These are phyloP conservation scores for Excoecaria cochinchinensis DNA, from an alignment of 345 rosid genomes.

Conservation along the genomic window DNA sequence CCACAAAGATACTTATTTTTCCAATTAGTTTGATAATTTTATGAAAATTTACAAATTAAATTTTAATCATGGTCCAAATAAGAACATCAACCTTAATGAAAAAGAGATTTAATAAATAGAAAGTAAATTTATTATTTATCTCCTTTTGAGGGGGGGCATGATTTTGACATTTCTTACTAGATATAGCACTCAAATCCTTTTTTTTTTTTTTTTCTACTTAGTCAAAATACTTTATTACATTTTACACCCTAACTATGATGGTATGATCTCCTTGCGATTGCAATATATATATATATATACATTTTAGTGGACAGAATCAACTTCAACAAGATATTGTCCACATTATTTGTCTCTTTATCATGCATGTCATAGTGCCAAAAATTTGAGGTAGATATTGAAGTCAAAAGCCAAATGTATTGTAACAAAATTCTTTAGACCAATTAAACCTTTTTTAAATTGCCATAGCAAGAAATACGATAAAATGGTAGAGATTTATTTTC, in stretches of 20 bases:
- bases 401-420: constrained; percentile 1
- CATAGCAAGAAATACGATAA: too few species aligned
- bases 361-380: neutral
- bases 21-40: too few species aligned
- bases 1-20: too few species aligned
- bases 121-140: neutral
- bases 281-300: neutral
- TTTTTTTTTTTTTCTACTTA: constrained; percentile 13
- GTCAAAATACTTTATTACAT: constrained; percentile 18
- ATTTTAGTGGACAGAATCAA: constrained; percentile 22
- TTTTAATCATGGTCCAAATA: too few species aligned
- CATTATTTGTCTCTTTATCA: constrained; percentile 23
- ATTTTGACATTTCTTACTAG: constrained; percentile 45
- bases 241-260: constrained; percentile 29
- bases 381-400: neutral
- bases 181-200: constrained; percentile 32
- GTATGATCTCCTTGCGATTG: neutral
- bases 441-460: too few species aligned
- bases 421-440: neutral
- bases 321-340: constrained; percentile 23
- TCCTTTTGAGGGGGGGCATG: constrained; percentile 23
- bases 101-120: constrained; percentile 22
- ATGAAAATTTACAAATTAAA: too few species aligned
- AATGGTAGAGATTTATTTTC: too few species aligned
- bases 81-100: neutral